Evolutionary conservation across 352 stramenopile species (phyloP).

Genomic region (Globisporangium nodosum): DNA sequence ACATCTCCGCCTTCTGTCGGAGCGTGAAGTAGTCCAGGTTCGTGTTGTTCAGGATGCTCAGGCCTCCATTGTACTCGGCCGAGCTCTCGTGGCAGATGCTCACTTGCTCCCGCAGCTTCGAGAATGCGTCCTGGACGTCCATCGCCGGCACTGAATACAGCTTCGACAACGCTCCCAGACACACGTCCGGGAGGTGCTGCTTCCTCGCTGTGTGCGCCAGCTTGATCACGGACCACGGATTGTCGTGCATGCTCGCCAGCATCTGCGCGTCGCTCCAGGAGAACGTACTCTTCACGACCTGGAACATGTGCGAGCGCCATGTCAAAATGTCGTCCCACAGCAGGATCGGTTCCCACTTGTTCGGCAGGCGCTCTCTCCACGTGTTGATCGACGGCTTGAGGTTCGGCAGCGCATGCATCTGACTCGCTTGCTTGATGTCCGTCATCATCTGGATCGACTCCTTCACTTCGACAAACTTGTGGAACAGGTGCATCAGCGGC

Average conservation of each 20-base stretch:
- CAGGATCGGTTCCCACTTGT: conserved; percentile 91
- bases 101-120: conserved; percentile 91
- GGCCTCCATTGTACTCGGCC: conserved; percentile 77
- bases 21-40: conserved; percentile 92
- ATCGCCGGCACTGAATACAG: conserved; percentile 87
- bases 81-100: conserved; percentile 90
- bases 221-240: conserved; percentile 90
- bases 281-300: conserved; percentile 86
- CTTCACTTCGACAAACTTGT: conserved; percentile 91
- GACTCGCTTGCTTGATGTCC: conserved; percentile 81
- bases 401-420: conserved; percentile 83
- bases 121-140: conserved; percentile 91
- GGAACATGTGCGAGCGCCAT: conserved; percentile 92
- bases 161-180: conserved; percentile 78
- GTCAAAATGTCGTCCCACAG: conserved; percentile 92
- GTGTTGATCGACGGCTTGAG: conserved; percentile 90
- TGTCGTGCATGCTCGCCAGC: conserved; percentile 89
- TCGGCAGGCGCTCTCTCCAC: conserved; percentile 90
- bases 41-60: conserved; percentile 92
- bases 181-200: conserved; percentile 86
- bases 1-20: conserved; percentile 91
- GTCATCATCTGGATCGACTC: conserved; percentile 91
- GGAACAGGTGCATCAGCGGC: conserved; percentile 83
- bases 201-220: conserved; percentile 88
- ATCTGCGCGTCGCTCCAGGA: conserved; percentile 86